These are phyloP conservation scores for Daedaleopsis sinensis DNA, from an alignment of 768 basidiomycete genomes.

Conservation along the genomic window DNA sequence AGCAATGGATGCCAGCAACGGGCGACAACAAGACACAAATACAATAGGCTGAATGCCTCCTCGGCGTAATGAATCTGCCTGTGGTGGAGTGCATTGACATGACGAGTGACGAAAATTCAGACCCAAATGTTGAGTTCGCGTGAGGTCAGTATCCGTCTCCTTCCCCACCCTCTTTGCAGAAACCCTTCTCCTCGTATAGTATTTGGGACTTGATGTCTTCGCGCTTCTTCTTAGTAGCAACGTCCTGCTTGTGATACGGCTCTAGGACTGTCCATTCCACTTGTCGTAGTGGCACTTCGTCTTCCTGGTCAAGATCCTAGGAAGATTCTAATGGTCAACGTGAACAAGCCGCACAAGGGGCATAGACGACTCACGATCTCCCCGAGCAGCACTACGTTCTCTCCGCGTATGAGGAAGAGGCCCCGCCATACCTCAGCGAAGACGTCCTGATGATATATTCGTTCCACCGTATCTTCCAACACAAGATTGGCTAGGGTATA, in stretches of 20 bases:
- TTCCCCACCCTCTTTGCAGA: conserved; percentile 94
- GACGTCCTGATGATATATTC: conserved; percentile 86
- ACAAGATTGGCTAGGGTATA: conserved; percentile 85
- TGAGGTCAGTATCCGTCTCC: conserved; percentile 85
- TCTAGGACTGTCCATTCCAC: conserved; percentile 74
- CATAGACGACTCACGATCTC: conserved; percentile 81
- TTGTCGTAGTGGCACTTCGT: conserved; percentile 78
- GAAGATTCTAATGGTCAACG: neutral
- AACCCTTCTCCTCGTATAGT: conserved; percentile 83
- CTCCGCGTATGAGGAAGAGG: conserved; percentile 93
- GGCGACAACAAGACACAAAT: conserved; percentile 20
- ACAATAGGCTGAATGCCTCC: conserved; percentile 22
- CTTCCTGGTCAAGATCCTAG: conserved; percentile 92
- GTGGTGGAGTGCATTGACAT: conserved; percentile 20
- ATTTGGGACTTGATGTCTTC: conserved; percentile 85
- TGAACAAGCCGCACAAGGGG: neutral
- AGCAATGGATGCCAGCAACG: neutral
- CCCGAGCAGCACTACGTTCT: conserved; percentile 96
- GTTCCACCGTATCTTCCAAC: conserved; percentile 92
- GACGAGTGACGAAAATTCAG: neutral
- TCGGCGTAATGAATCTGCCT: conserved; percentile 44
- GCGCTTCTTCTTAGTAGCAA: conserved; percentile 73
- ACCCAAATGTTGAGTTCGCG: neutral
- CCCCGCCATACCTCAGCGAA: conserved; percentile 90
- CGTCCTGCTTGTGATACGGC: conserved; percentile 72